phyloP scores from a whole-genome alignment of 768 basidiomycete species.

The Kwoniella bestiolae region DNA sequence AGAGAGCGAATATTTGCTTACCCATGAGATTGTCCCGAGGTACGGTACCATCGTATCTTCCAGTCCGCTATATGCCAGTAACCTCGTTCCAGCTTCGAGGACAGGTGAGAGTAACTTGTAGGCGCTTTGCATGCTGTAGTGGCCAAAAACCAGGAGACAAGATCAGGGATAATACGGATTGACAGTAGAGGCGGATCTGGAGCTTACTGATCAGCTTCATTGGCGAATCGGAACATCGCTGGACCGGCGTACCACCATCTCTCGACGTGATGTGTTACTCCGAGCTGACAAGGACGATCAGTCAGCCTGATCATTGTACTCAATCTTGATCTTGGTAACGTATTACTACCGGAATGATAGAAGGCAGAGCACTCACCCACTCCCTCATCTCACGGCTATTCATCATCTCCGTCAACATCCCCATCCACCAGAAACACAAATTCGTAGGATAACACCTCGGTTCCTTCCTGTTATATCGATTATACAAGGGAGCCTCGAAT shows the following conservation, averaged over 20 bases:
- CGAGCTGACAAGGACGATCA: too few species aligned
- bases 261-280: constrained; percentile 4
- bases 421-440: constrained; percentile 15
- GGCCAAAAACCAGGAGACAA: too few species aligned
- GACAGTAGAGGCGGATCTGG: neutral
- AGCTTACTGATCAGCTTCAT: constrained; percentile 8
- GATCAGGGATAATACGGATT: too few species aligned
- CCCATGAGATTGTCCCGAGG: constrained; percentile 9
- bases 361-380: constrained; percentile 1
- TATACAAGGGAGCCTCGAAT: constrained; percentile 1
- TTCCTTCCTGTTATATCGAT: constrained; percentile 7
- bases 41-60: constrained; percentile 11
- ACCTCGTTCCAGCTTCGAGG: constrained; percentile 14
- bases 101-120: constrained; percentile 15
- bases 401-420: constrained; percentile 5
- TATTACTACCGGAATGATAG: neutral
- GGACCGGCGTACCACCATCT: constrained; percentile 15
- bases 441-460: constrained; percentile 4
- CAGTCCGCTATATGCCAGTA: constrained; percentile 12
- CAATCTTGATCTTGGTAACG: too few species aligned
- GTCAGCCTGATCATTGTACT: too few species aligned
- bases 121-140: constrained; percentile 16
- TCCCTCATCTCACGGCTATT: constrained; percentile 6
- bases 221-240: constrained; percentile 1
- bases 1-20: neutral